Evolutionary conservation across 208 protist genomes (phyloP).

Genomic region (Crithidia brevicula): DNA sequence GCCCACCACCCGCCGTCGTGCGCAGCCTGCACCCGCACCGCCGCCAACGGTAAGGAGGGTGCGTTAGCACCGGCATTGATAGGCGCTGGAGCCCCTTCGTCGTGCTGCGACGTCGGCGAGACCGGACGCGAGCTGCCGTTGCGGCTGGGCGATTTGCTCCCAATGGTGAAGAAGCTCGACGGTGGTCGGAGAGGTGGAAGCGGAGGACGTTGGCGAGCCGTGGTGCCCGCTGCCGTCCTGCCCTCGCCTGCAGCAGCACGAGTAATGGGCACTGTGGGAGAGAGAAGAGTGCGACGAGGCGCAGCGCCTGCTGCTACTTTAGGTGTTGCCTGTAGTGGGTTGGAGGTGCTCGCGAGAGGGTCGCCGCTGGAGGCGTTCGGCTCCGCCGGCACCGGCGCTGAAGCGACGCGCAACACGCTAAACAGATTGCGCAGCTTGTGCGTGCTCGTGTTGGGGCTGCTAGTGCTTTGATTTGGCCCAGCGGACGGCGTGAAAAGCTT

Average conservation of each 20-base stretch:
- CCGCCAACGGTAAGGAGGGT: not conserved
- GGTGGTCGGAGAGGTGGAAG: constrained; percentile 19
- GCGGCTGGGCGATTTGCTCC: constrained; percentile 19
- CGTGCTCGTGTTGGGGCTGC: not conserved
- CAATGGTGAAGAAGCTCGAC: not conserved
- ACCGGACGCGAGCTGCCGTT: constrained; percentile 2
- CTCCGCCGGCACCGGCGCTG: not conserved
- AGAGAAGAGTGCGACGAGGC: not conserved
- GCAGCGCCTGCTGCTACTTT: not conserved
- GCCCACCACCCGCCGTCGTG: constrained; percentile 30
- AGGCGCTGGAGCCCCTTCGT: not conserved
- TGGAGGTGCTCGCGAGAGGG: not conserved
- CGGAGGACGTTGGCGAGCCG: not conserved
- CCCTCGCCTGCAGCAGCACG: not conserved
- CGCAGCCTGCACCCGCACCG: not conserved
- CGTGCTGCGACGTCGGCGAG: constrained; percentile 6
- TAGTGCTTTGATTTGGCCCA: no score
- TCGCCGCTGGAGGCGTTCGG: not conserved
- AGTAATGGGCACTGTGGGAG: constrained; percentile 12
- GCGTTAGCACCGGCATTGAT: not conserved
- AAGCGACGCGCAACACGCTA: not conserved
- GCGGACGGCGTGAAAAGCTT: no score
- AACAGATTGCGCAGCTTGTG: not conserved
- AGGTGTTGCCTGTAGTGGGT: not conserved
- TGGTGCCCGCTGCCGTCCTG: not conserved